A percentile compares a stretch with the other conserved stretches of the same genome.
Conservation (phyloP, 2,329 filamentous ascomycete species). For the Mariannaea sp. region DNA sequence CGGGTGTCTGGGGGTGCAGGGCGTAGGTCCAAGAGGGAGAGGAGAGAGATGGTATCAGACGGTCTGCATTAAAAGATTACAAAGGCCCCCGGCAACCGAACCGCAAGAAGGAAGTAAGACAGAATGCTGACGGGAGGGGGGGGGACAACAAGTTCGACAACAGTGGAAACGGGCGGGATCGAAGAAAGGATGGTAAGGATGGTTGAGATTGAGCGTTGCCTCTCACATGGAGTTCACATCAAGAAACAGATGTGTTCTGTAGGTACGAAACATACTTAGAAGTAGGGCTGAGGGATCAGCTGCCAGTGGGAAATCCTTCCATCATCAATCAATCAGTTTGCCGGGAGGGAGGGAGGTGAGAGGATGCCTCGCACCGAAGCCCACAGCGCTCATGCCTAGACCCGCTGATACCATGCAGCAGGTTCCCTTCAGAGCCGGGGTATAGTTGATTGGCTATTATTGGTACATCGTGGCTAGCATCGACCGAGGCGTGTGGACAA, state of each 20-base stretch:
- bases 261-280: no score
- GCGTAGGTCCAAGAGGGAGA: conserved; percentile 6
- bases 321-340: not conserved
- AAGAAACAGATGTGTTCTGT: not conserved
- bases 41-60: conserved; percentile 12
- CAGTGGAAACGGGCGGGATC: conserved; percentile 6
- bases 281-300: conserved; percentile 36
- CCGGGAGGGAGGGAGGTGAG: not conserved
- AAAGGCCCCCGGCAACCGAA: conserved; percentile 8
- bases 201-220: conserved; percentile 16
- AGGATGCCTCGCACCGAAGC: conserved; percentile 19
- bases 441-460: conserved; percentile 18
- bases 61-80: conserved; percentile 1
- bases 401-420: not conserved
- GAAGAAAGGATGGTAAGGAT: conserved; percentile 6
- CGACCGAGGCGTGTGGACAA: conserved; percentile 10
- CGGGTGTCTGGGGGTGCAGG: conserved; percentile 2
- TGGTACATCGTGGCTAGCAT: conserved; percentile 1
- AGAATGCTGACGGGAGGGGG: conserved; percentile 3
- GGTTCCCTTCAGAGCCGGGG: conserved; percentile 8
- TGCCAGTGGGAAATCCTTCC: conserved; percentile 9
- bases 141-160: not conserved
- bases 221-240: not conserved
- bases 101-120: conserved; percentile 16
- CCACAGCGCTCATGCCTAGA: not conserved